A percentile compares a stretch with the other conserved stretches of the same genome.
Evolutionary conservation across 331 rosid genomes (phyloP).

Genomic region (Ulmus americana): DNA sequence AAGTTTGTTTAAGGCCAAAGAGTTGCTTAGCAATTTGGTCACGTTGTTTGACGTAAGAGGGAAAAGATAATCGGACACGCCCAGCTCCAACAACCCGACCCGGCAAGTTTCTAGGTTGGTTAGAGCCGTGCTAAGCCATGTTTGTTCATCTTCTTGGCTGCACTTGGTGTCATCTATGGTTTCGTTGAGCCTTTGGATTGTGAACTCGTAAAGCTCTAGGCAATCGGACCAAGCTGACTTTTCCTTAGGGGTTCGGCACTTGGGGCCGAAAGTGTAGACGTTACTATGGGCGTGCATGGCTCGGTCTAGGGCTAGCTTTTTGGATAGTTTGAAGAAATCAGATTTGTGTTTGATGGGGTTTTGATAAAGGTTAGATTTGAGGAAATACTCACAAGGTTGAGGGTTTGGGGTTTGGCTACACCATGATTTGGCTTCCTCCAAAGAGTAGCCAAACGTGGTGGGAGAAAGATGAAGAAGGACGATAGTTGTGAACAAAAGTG

Average conservation of each 20-base stretch:
- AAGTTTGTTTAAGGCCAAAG: conserved; percentile 43
- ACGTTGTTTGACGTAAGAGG: conserved; percentile 56
- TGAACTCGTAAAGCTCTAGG: conserved; percentile 48
- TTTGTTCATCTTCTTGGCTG: conserved; percentile 43
- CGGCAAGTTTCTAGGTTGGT: conserved; percentile 71
- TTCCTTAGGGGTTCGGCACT: conserved; percentile 37
- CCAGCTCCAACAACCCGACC: conserved; percentile 49
- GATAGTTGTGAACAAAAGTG: background rate
- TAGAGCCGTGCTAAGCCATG: conserved; percentile 76
- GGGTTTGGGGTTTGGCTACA: conserved; percentile 77
- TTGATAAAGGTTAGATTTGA: conserved; percentile 25
- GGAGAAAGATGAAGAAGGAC: conserved; percentile 25
- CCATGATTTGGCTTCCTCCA: conserved; percentile 48
- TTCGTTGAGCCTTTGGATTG: conserved; percentile 43
- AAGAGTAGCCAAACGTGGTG: conserved; percentile 17
- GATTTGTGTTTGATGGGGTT: conserved; percentile 45
- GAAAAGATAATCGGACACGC: conserved; percentile 30
- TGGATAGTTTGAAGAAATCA: conserved; percentile 49
- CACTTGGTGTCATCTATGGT: conserved; percentile 26
- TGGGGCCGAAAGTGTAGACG: conserved; percentile 32
- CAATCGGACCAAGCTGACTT: conserved; percentile 68
- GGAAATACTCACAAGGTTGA: conserved; percentile 52
- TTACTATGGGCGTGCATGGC: conserved; percentile 34
- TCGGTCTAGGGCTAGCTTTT: conserved; percentile 44
- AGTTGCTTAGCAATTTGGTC: conserved; percentile 52